Evolutionary conservation across 2,329 filamentous ascomycete species (phyloP).

Genomic region (Aspergillus oerlinghausenensis): DNA sequence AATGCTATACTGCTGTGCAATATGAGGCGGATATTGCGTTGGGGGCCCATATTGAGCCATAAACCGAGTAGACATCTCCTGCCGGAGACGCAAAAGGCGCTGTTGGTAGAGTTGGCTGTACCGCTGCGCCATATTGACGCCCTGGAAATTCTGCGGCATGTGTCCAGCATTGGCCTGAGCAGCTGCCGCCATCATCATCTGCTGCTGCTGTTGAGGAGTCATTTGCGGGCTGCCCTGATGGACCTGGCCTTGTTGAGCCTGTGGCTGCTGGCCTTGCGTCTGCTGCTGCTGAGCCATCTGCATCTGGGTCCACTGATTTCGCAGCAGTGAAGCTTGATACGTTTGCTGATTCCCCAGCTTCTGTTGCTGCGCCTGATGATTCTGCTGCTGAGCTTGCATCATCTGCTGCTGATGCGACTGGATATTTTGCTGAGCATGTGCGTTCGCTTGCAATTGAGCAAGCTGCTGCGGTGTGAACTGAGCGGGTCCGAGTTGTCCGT

Average conservation of each 20-base stretch:
- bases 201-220: slow-evolving; percentile 33
- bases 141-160: slow-evolving; percentile 28
- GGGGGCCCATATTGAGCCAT: slow-evolving; percentile 38
- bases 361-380: slow-evolving; percentile 26
- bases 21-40: slow-evolving; percentile 33
- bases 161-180: slow-evolving; percentile 37
- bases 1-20: slow-evolving; percentile 34
- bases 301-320: slow-evolving; percentile 35
- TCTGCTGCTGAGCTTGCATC: slow-evolving; percentile 33
- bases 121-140: slow-evolving; percentile 25
- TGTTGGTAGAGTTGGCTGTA: slow-evolving; percentile 36
- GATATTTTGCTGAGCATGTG: slow-evolving; percentile 44
- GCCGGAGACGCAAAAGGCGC: slow-evolving; percentile 30
- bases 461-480: slow-evolving; percentile 40
- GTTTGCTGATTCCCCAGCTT: slow-evolving; percentile 29
- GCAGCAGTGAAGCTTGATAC: slow-evolving; percentile 36
- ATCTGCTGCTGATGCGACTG: slow-evolving; percentile 40
- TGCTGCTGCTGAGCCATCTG: slow-evolving; percentile 34
- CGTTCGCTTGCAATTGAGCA: slow-evolving; percentile 40
- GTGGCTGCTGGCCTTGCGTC: slow-evolving; percentile 18
- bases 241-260: slow-evolving; percentile 22
- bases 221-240: slow-evolving; percentile 32
- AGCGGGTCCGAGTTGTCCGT: slow-evolving; percentile 29
- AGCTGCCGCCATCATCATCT: slow-evolving; percentile 36
- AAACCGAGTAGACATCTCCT: slow-evolving; percentile 35